phyloP scores from a whole-genome alignment of 1,139 yeast genomes.

The Candida glucosophila region DNA sequence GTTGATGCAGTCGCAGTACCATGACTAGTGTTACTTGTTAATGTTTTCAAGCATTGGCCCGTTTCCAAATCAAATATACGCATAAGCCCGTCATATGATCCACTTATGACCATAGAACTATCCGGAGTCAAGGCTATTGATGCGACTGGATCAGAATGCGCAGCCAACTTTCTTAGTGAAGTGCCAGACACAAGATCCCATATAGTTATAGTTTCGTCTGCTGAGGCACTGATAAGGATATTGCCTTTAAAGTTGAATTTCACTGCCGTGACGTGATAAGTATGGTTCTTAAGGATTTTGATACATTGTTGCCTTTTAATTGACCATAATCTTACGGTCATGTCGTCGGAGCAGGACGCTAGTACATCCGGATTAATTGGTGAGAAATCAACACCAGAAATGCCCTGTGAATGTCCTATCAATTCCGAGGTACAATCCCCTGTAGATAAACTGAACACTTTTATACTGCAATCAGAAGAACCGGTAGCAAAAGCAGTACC shows the following conservation, averaged over 20 bases:
- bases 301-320: conserved; percentile 42
- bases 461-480: conserved; percentile 23
- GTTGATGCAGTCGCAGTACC: conserved; percentile 55
- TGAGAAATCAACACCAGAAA: conserved; percentile 67
- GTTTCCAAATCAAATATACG: conserved; percentile 80
- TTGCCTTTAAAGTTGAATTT: conserved; percentile 70
- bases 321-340: conserved; percentile 71
- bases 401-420: conserved; percentile 58
- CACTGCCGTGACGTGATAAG: conserved; percentile 75
- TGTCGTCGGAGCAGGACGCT: conserved; percentile 85
- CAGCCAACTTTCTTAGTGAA: conserved; percentile 73
- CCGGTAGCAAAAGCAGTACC: conserved; percentile 54
- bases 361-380: conserved; percentile 60
- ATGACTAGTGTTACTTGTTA: conserved; percentile 58
- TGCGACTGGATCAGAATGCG: conserved; percentile 89
- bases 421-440: conserved; percentile 27
- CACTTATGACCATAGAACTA: conserved; percentile 76
- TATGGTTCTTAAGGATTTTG: conserved; percentile 66
- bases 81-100: conserved; percentile 86
- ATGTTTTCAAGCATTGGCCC: conserved; percentile 86
- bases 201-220: conserved; percentile 83
- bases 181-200: conserved; percentile 80
- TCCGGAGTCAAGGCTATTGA: conserved; percentile 69
- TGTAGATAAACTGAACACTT: conserved; percentile 13
- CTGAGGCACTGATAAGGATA: conserved; percentile 69